phyloP scores from a whole-genome alignment of 768 basidiomycete genomes.

The Cyclocybe cylindracea region DNA sequence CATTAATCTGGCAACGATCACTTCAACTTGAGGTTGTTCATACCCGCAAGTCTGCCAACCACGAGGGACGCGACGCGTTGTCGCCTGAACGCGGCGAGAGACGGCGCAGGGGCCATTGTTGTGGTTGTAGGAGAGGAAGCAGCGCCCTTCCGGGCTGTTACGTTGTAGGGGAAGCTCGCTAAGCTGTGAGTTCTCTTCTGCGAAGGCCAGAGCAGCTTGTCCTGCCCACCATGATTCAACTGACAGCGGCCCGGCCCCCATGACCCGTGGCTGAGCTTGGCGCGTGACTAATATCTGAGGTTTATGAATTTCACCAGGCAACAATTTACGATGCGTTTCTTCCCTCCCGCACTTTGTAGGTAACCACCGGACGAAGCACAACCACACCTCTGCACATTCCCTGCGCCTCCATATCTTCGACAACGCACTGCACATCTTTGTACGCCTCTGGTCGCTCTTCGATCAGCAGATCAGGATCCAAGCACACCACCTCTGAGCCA shows the following conservation, averaged over 20 bases:
- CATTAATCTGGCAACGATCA: neutral
- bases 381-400: slow-evolving; percentile 29
- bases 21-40: too few species aligned
- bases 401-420: slow-evolving; percentile 33
- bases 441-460: slow-evolving; percentile 42
- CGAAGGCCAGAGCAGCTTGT: slow-evolving; percentile 11
- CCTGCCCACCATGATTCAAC: neutral
- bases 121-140: neutral
- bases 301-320: too few species aligned
- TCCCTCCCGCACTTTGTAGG: slow-evolving; percentile 33
- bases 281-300: slow-evolving; percentile 1
- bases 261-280: slow-evolving; percentile 7
- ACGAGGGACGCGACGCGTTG: too few species aligned
- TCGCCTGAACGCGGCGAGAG: neutral
- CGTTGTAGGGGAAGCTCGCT: neutral
- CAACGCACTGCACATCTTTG: slow-evolving; percentile 34
- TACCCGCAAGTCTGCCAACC: too few species aligned
- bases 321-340: slow-evolving; percentile 9
- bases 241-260: neutral
- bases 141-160: neutral
- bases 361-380: slow-evolving; percentile 35
- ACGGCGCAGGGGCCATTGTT: neutral
- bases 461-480: slow-evolving; percentile 33
- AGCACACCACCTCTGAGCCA: slow-evolving; percentile 36
- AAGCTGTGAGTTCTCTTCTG: neutral